phyloP scores from a whole-genome alignment of 352 stramenopile species.

The Blastocystis sp. region DNA sequence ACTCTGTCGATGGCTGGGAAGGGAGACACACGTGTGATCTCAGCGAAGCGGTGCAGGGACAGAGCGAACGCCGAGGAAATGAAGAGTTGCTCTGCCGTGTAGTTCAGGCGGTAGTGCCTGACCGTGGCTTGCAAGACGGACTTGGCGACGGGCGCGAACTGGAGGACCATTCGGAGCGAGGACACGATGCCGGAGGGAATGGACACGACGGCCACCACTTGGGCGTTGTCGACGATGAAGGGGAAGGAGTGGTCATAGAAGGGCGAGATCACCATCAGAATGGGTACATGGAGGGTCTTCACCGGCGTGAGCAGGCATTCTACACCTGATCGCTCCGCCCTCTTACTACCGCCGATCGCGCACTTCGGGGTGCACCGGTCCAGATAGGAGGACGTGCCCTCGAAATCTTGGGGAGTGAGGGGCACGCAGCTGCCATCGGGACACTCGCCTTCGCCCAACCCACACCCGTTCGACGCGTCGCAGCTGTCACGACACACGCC shows the following conservation, averaged over 20 bases:
- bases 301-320: not conserved
- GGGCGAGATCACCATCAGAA: constrained; percentile 3
- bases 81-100: constrained; percentile 16
- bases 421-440: constrained; percentile 11
- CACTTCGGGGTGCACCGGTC: not conserved
- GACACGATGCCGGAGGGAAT: constrained; percentile 29
- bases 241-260: constrained; percentile 38
- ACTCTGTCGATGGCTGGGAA: not conserved
- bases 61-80: constrained; percentile 36
- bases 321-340: not conserved
- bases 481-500: constrained; percentile 21
- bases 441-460: constrained; percentile 45
- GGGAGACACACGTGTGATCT: not conserved
- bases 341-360: not conserved
- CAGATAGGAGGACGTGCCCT: not conserved
- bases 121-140: constrained; percentile 2
- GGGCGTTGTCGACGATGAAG: constrained; percentile 1
- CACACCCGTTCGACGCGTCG: constrained; percentile 1
- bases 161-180: not conserved
- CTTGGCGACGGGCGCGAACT: constrained; percentile 9
- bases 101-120: not conserved
- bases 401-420: constrained; percentile 7
- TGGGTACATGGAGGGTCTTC: not conserved
- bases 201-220: not conserved
- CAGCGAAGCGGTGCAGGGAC: not conserved